These are phyloP conservation scores for Aspergillus sparsus DNA, from an alignment of 495 filamentous ascomycete species.

Conservation along the genomic window DNA sequence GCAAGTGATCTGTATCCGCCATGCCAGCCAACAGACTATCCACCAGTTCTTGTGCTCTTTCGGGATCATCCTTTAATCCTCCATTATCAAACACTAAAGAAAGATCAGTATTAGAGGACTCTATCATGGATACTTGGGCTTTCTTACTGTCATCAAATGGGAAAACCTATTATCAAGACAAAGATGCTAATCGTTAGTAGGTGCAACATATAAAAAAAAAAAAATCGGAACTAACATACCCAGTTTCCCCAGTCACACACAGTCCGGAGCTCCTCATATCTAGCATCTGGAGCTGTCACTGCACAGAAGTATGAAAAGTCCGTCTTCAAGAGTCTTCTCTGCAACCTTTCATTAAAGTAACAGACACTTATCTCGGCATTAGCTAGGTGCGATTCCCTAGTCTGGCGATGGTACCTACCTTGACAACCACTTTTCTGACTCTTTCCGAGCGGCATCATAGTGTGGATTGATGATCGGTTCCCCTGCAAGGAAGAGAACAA, in stretches of 20 bases:
- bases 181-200: background rate
- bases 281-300: conserved; percentile 28
- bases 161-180: conserved; percentile 25
- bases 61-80: conserved; percentile 25
- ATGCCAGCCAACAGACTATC: conserved; percentile 28
- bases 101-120: background rate
- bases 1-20: conserved; percentile 4
- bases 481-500: conserved; percentile 34
- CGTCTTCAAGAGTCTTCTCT: conserved; percentile 12
- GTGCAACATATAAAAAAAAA: background rate
- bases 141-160: conserved; percentile 31
- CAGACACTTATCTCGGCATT: conserved; percentile 20
- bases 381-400: background rate
- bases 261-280: conserved; percentile 25
- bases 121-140: background rate
- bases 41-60: conserved; percentile 25
- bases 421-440: conserved; percentile 27
- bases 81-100: conserved; percentile 37
- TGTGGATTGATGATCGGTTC: conserved; percentile 27
- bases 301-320: conserved; percentile 26
- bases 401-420: conserved; percentile 13
- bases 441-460: conserved; percentile 29
- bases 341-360: conserved; percentile 12
- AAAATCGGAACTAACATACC: conserved; percentile 21
- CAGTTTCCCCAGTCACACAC: conserved; percentile 39